Evolutionary conservation across 495 filamentous ascomycete genomes (phyloP).

Genomic region (Penicillium ucsense): DNA sequence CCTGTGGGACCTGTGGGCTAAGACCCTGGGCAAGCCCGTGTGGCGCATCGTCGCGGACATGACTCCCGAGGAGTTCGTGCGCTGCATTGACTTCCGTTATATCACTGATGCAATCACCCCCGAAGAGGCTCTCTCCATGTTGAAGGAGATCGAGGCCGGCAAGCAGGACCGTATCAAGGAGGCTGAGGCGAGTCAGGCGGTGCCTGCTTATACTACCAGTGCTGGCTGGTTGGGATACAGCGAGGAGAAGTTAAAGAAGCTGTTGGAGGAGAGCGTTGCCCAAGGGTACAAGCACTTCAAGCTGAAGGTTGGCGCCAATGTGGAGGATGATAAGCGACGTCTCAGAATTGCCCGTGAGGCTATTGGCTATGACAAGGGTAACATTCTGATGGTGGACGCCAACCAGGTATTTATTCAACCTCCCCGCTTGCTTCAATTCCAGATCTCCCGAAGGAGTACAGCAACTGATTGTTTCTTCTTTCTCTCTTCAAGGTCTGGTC

Average conservation of each 20-base stretch:
- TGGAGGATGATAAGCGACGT: constrained; percentile 61
- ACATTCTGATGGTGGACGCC: constrained; percentile 89
- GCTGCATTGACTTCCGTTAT: constrained; percentile 87
- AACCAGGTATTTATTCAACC: constrained; percentile 53
- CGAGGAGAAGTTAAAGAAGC: constrained; percentile 67
- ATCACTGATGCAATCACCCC: constrained; percentile 90
- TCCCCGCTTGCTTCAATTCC: neutral
- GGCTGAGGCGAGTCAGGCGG: constrained; percentile 59
- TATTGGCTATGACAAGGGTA: constrained; percentile 78
- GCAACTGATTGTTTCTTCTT: neutral
- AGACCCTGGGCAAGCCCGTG: constrained; percentile 73
- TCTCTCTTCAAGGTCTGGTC: constrained; percentile 55
- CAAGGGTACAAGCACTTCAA: constrained; percentile 86
- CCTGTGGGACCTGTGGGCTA: constrained; percentile 93
- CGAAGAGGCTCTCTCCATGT: constrained; percentile 65
- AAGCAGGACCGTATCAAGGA: constrained; percentile 61
- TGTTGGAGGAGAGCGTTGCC: constrained; percentile 61
- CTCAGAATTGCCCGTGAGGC: constrained; percentile 68
- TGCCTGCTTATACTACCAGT: constrained; percentile 84
- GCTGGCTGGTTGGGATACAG: constrained; percentile 94
- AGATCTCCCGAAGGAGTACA: neutral
- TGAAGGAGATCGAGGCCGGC: constrained; percentile 49
- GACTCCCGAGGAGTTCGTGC: constrained; percentile 75
- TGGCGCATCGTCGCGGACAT: constrained; percentile 88
- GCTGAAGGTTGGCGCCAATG: constrained; percentile 69